phyloP scores from a whole-genome alignment of 495 filamentous ascomycete species.

The Baudoinia panamericana region DNA sequence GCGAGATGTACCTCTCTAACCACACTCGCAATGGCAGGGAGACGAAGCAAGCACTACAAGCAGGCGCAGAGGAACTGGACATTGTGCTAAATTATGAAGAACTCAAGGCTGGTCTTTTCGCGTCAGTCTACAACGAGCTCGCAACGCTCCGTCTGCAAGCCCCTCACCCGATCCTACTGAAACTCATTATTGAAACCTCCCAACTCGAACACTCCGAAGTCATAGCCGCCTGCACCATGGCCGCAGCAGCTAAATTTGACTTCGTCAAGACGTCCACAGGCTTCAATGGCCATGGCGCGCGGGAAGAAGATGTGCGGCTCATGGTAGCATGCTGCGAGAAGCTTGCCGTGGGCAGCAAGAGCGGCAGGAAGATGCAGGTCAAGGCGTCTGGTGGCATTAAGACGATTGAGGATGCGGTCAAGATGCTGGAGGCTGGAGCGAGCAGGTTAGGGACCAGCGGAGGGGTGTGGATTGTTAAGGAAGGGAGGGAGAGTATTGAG shows the following conservation, averaged over 20 bases:
- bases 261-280: slow-evolving; percentile 63
- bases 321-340: slow-evolving; percentile 39
- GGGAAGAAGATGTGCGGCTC: slow-evolving; percentile 39
- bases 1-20: no score
- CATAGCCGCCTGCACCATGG: slow-evolving; percentile 46
- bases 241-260: slow-evolving; percentile 46
- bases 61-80: slow-evolving; percentile 52
- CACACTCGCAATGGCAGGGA: slow-evolving; percentile 28
- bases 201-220: slow-evolving; percentile 43
- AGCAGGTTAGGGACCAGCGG: slow-evolving; percentile 50
- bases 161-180: slow-evolving; percentile 37
- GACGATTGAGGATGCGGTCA: slow-evolving; percentile 37
- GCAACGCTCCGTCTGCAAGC: slow-evolving; percentile 41
- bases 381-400: slow-evolving; percentile 57
- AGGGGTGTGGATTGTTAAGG: slow-evolving; percentile 45
- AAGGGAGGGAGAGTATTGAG: slow-evolving; percentile 24
- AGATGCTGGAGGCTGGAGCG: slow-evolving; percentile 53
- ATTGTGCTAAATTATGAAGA: slow-evolving; percentile 51
- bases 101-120: slow-evolving; percentile 38
- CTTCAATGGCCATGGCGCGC: slow-evolving; percentile 49
- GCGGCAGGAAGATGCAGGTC: slow-evolving; percentile 33
- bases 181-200: slow-evolving; percentile 56
- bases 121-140: slow-evolving; percentile 44
- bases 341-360: slow-evolving; percentile 14
- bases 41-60: slow-evolving; percentile 40